A percentile compares a stretch with the other conserved stretches of the same genome.
Evolutionary conservation across 345 rosid species (phyloP).

Genomic region (Fremontodendron californicum): DNA sequence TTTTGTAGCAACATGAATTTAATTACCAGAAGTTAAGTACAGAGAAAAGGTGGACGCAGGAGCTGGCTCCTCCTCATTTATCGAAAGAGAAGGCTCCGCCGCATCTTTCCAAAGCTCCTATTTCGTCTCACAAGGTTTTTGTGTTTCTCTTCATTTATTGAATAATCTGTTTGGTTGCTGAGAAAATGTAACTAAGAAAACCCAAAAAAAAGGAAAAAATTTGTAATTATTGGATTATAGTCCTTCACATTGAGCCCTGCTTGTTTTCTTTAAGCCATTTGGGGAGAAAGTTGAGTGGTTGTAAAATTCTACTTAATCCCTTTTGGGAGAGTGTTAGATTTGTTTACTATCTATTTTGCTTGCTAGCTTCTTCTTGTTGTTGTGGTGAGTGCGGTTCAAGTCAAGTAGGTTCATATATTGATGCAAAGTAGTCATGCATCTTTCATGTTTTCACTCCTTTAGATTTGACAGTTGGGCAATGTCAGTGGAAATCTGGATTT

Average conservation of each 20-base stretch:
- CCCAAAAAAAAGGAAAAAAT: background rate
- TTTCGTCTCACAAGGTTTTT: conserved; percentile 50
- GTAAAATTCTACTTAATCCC: background rate
- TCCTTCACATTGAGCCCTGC: background rate
- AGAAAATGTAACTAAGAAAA: conserved; percentile 2
- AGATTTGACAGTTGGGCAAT: conserved; percentile 79
- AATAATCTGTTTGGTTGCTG: conserved; percentile 7
- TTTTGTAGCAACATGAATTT: conserved; percentile 33
- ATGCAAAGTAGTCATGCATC: conserved; percentile 53
- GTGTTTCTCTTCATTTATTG: conserved; percentile 1
- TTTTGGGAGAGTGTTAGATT: background rate
- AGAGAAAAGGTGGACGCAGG: conserved; percentile 50
- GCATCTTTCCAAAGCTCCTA: conserved; percentile 38
- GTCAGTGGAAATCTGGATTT: conserved; percentile 36
- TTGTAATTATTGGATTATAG: background rate
- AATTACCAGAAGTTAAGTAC: conserved; percentile 32
- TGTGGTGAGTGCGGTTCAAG: background rate
- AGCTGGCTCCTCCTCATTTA: conserved; percentile 48
- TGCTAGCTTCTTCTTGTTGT: background rate
- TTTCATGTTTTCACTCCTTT: conserved; percentile 76
- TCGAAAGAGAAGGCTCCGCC: conserved; percentile 54
- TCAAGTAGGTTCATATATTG: conserved; percentile 7
- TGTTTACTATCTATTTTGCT: background rate
- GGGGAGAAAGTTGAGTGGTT: background rate
- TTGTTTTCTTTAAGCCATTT: background rate